Evolutionary conservation across 1,139 yeast genomes (phyloP).

Genomic region (Meyerozyma guilliermondii): DNA sequence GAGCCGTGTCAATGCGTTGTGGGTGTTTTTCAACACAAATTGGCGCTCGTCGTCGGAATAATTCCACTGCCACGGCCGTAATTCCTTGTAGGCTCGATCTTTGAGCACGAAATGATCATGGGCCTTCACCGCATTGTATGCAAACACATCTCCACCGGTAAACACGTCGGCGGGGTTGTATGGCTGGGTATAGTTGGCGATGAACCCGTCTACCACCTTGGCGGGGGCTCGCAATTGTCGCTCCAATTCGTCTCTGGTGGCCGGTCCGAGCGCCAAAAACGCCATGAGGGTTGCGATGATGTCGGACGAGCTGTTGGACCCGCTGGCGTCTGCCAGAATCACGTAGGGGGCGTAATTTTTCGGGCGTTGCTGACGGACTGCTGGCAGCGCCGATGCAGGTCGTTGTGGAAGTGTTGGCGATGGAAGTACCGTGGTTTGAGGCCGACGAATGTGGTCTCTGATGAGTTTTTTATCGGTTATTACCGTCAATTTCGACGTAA

Average conservation of each 20-base stretch:
- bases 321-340: conserved; percentile 1
- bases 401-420: conserved; percentile 2
- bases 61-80: conserved; percentile 30
- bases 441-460: conserved; percentile 4
- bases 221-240: conserved; percentile 5
- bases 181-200: conserved; percentile 21
- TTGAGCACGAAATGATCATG: conserved; percentile 23
- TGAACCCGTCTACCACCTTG: conserved; percentile 6
- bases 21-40: conserved; percentile 28
- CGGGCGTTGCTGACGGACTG: neutral
- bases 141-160: conserved; percentile 29
- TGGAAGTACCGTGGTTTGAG: neutral
- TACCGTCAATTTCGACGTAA: conserved; percentile 10
- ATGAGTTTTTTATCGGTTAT: conserved; percentile 11
- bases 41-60: conserved; percentile 31
- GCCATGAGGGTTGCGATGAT: conserved; percentile 8
- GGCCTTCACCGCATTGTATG: conserved; percentile 12
- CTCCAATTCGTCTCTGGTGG: conserved; percentile 6
- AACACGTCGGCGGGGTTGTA: conserved; percentile 31
- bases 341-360: conserved; percentile 5
- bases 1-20: conserved; percentile 37
- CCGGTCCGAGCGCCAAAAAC: conserved; percentile 14
- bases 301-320: neutral
- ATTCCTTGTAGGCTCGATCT: conserved; percentile 40
- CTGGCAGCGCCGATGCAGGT: conserved; percentile 1